Evolutionary conservation across 2,329 filamentous ascomycete genomes (phyloP), one percentile per base, ranked within the genome.

Genomic region (Thielaviopsis euricoi): DNA sequence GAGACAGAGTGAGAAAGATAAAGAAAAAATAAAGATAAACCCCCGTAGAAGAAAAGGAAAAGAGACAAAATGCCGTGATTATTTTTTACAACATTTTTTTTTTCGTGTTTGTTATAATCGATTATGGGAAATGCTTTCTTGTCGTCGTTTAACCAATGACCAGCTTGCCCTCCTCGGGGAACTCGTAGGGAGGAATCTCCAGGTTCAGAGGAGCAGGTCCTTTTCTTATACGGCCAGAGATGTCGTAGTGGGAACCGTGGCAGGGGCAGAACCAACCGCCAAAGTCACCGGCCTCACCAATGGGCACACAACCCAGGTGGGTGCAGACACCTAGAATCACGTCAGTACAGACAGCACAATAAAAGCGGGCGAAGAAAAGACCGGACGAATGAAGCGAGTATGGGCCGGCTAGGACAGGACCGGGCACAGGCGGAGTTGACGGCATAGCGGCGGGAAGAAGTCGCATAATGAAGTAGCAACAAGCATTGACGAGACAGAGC

Each of bases 251-350:
- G 66, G 90, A 96, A 74, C 93, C 93, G 82, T 98, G 93, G 87
- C 93, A 98, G 64, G 93, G 93, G 80, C 93, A 98, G 86, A 98
- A 98, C 93, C 93, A 98, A 71, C 93, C 93, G 71, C 93, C 93
- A 69, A 79, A 98, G 75, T 98, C 94, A 73, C 93, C 93, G 64
- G 93, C 89, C 79, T 98, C 93, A 69, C 94, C 93, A 68, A 98
- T 98, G 70, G 93, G 93, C 66, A 98, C 93, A 82, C 93, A 98
- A 76, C 93, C 93, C 70, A 98, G 79, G 76, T 98, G 93, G 69
- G 93, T 98, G 86, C 93, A 98, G 74, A 98, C 91, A 76, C 89
- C 88, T 91, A 58, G n/a, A 26, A 29, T 46, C 29, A 1, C 19
- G 53, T 26, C 21, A 19, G 54, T 46, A 26, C n/a, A 26, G 40